Evolutionary conservation across 805 yeast genomes (phyloP).

Genomic region (Teunomyces atbi): DNA sequence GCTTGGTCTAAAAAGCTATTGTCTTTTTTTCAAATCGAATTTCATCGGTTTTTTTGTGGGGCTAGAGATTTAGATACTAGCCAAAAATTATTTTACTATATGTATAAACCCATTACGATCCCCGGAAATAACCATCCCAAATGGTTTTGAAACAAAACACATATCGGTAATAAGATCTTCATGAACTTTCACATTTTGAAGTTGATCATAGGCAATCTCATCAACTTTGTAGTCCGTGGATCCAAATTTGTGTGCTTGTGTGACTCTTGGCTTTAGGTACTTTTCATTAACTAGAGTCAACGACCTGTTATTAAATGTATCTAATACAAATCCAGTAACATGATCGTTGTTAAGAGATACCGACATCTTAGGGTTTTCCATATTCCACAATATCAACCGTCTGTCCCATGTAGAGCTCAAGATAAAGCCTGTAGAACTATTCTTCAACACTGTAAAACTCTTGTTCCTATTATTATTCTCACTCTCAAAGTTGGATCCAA

Average conservation of each 20-base stretch:
- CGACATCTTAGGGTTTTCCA: constrained; percentile 16
- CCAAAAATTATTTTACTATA: constrained; percentile 24
- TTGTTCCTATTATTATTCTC: constrained; percentile 6
- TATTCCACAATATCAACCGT: constrained; percentile 29
- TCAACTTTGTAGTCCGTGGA: constrained; percentile 4
- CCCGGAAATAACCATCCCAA: constrained; percentile 59
- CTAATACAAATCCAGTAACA: constrained; percentile 16
- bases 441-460: constrained; percentile 14
- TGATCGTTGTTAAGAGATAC: constrained; percentile 14
- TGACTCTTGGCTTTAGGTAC: constrained; percentile 9
- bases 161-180: constrained; percentile 52
- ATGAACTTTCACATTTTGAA: constrained; percentile 42
- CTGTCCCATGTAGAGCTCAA: constrained; percentile 27
- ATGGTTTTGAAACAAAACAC: constrained; percentile 47
- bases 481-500: constrained; percentile 7
- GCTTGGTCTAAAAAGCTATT: not conserved
- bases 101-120: constrained; percentile 68
- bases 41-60: not conserved
- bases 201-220: constrained; percentile 38
- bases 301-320: constrained; percentile 29
- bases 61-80: not conserved
- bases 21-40: not conserved
- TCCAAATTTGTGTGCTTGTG: not conserved
- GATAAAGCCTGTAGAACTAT: constrained; percentile 10
- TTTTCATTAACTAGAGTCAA: constrained; percentile 43